These are phyloP conservation scores for Termitomyces sp. DNA, from an alignment of 768 basidiomycete genomes.

Conservation along the genomic window DNA sequence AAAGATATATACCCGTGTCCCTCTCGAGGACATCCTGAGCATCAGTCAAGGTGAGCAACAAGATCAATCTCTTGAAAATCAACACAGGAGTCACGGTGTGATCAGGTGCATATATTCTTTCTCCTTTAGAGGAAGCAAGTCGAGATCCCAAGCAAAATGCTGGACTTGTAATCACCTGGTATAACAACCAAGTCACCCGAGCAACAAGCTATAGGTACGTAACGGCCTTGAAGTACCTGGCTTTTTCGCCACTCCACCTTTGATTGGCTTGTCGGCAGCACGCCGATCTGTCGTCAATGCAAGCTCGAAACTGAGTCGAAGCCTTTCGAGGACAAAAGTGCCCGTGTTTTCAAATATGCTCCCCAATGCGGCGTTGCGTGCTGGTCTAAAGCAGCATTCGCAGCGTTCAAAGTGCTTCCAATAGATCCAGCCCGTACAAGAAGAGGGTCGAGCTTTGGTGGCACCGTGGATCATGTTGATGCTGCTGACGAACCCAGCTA, in stretches of 20 bases:
- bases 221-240: slow-evolving; percentile 47
- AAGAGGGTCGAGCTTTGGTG: slow-evolving; percentile 41
- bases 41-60: slow-evolving; percentile 66
- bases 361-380: slow-evolving; percentile 23
- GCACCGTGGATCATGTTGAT: slow-evolving; percentile 39
- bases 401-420: slow-evolving; percentile 77
- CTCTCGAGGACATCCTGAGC: slow-evolving; percentile 69
- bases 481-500: slow-evolving; percentile 55
- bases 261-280: slow-evolving; percentile 11
- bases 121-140: slow-evolving; percentile 88
- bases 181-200: slow-evolving; percentile 67
- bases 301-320: slow-evolving; percentile 4
- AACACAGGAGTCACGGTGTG: neutral
- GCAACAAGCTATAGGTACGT: slow-evolving; percentile 81
- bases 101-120: slow-evolving; percentile 93
- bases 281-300: slow-evolving; percentile 10
- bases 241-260: slow-evolving; percentile 9
- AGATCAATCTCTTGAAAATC: neutral
- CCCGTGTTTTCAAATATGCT: slow-evolving; percentile 29
- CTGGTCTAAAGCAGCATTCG: slow-evolving; percentile 43
- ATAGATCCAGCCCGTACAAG: slow-evolving; percentile 56
- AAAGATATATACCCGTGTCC: slow-evolving; percentile 83
- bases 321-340: slow-evolving; percentile 11
- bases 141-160: slow-evolving; percentile 85
- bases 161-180: slow-evolving; percentile 83